Base-by-base conservation (phyloP, 2,329 filamentous ascomycete genomes). In the Rutstroemia sydowiana region DNA sequence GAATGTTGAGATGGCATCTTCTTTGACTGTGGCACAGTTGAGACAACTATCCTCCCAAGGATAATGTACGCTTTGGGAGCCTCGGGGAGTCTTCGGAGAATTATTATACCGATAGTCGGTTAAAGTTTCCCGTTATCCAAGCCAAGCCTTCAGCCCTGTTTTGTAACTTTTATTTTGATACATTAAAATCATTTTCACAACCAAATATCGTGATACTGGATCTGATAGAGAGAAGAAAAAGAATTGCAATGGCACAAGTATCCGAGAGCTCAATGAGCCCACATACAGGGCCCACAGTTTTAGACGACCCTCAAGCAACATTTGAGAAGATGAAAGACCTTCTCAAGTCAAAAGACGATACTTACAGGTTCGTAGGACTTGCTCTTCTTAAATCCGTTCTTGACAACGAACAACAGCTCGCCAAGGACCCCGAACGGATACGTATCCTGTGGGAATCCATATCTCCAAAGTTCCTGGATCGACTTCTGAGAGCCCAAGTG, bases 321-420 rank as follows among this genome's bases (percentile, higher is more conserved):
- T 60, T 79, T 47, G 67, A 74, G 46, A 77, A 77, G 59, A 75
- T 85, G 48, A 71, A 78, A 57, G 61, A 70, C 1, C 72, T 85
- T 2, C 73, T 87, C 31, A 70, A 71, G 49, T 68, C 77, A 49
- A 81, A 79, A 55, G 76, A 85, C 62, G 83, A 87, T 63, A 87
- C 84, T 0, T 79, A 81, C 18, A 76, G 80, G 61, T 86, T 87
- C 58, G 82, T 85, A 36, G 84, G 82, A 7, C 70, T 87, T 20
- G 80, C 82, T 1, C 72, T 87, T 20, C 72, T 87, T 46, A 84
- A 82, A 61, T 78, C 79, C n/a, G 68, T 84, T 11, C 72, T 87
- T 30, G 82, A 86, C 65, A 81, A 79, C 62, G 75, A 77, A 7
- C 67, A 72, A 5, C 67, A 72, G 20, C 65, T 82, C 20, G 72